A percentile compares a stretch with the other conserved stretches of the same genome.
Evolutionary conservation across 495 filamentous ascomycete genomes (phyloP).

Genomic region (Talaromyces ruber): DNA sequence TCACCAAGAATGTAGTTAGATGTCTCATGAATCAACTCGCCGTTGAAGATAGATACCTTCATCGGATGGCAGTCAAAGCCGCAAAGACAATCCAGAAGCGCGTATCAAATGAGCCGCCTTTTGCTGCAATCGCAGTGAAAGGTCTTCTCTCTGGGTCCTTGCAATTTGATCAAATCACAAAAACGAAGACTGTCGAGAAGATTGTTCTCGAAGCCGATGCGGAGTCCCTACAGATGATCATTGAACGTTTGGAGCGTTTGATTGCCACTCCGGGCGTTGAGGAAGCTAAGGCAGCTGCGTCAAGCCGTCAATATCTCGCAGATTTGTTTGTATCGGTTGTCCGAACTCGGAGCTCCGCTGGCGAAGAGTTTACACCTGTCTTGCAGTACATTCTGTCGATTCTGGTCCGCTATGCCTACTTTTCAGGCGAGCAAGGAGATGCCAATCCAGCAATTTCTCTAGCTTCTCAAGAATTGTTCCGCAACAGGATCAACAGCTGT

Average conservation of each 20-base stretch:
- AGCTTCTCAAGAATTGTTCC: constrained; percentile 59
- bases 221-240: constrained; percentile 30
- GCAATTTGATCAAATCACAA: constrained; percentile 81
- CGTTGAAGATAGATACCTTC: constrained; percentile 75
- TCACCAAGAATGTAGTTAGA: constrained; percentile 74
- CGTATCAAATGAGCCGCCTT: constrained; percentile 54
- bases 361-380: constrained; percentile 19
- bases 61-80: constrained; percentile 67
- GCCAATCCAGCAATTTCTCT: constrained; percentile 43
- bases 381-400: constrained; percentile 33
- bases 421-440: constrained; percentile 7
- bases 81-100: constrained; percentile 57
- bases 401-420: constrained; percentile 37
- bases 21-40: constrained; percentile 82
- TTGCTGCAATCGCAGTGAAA: constrained; percentile 50
- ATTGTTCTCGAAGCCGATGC: constrained; percentile 56
- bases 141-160: constrained; percentile 61
- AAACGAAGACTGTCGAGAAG: constrained; percentile 78
- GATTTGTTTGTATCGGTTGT: constrained; percentile 37
- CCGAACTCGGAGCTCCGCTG: constrained; percentile 29
- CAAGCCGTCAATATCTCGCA: constrained; percentile 39
- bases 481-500: constrained; percentile 55
- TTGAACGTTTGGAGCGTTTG: constrained; percentile 31
- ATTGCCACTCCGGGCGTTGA: constrained; percentile 27
- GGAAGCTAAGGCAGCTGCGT: constrained; percentile 36